Percentiles rank a stretch among this genome's conserved stretches.
Evolutionary conservation across 225 moss, liverwort and hornwort genomes (phyloP).

Genomic region (Sphagnum tenellum): DNA sequence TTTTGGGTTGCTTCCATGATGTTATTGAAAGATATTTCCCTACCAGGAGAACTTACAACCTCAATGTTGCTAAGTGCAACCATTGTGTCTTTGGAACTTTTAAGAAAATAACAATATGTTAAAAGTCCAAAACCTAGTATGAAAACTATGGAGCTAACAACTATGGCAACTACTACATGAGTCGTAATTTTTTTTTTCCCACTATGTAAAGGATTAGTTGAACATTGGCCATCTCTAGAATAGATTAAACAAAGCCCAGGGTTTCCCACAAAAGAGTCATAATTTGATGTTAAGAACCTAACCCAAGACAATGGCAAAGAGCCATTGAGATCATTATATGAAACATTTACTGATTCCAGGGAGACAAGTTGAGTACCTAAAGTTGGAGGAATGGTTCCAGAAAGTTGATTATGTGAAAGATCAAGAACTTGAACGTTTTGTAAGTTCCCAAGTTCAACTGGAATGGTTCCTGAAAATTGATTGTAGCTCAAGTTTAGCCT

Average conservation of each 20-base stretch:
- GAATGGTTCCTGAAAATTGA: not conserved
- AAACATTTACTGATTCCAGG: not conserved
- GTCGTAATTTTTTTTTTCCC: not conserved
- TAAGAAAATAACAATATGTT: not conserved
- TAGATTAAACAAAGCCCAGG: not conserved
- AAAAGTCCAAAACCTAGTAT: conserved; percentile 1
- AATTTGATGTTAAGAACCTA: conserved; percentile 2
- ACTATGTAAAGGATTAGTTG: not conserved
- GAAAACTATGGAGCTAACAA: not conserved
- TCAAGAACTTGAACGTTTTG: conserved; percentile 2
- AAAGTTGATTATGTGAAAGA: conserved; percentile 1
- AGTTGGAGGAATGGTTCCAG: not conserved
- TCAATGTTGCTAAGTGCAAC: no score
- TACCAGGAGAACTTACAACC: no score
- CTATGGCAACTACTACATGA: not conserved
- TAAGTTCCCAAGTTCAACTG: not conserved
- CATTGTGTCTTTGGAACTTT: no score
- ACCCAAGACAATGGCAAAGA: not conserved
- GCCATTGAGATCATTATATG: not conserved
- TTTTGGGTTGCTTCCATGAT: conserved; percentile 16
- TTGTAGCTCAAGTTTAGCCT: not conserved
- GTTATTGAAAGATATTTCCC: not conserved
- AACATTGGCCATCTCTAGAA: not conserved
- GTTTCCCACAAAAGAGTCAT: conserved; percentile 2
- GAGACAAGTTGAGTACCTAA: not conserved